Evolutionary conservation across 495 filamentous ascomycete genomes (phyloP).

Genomic region (Recurvomyces mirabilis): DNA sequence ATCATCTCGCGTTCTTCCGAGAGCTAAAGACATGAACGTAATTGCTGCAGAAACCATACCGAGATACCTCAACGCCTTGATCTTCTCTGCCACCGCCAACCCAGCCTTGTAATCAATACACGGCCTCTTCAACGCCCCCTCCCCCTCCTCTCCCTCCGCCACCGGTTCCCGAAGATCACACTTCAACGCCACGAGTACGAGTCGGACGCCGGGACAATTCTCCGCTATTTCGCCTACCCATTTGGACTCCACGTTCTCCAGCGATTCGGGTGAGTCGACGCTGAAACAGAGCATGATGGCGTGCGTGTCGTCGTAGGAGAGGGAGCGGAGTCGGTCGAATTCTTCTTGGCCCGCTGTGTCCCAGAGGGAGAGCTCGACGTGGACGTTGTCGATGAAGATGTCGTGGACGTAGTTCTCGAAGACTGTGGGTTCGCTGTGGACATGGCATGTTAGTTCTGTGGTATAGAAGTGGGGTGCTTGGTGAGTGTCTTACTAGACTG

Average conservation of each 20-base stretch:
- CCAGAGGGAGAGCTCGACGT: constrained; percentile 96
- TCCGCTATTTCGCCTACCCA: constrained; percentile 97
- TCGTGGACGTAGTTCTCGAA: constrained; percentile 99
- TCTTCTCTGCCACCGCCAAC: constrained; percentile 81
- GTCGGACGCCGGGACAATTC: constrained; percentile 86
- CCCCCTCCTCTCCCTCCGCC: constrained; percentile 46
- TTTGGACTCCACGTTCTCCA: constrained; percentile 96
- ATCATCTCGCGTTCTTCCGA: background rate
- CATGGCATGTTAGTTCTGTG: constrained; percentile 22
- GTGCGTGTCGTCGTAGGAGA: constrained; percentile 96
- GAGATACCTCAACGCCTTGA: constrained; percentile 80
- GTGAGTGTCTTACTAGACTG: constrained; percentile 63
- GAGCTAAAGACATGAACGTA: too few relatives aligned
- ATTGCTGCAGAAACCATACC: constrained; percentile 40
- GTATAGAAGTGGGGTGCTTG: too few relatives aligned
- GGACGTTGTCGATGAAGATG: constrained; percentile 92
- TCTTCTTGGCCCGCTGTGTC: constrained; percentile 98
- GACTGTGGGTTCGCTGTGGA: constrained; percentile 74
- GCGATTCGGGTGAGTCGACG: constrained; percentile 88
- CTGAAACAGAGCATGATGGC: constrained; percentile 97
- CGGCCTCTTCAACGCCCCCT: constrained; percentile 47
- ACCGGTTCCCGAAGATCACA: constrained; percentile 79
- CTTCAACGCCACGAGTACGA: constrained; percentile 93
- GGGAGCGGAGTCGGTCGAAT: constrained; percentile 89
- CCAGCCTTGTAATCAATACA: constrained; percentile 90